Conservation (phyloP, 805 yeast genomes). For the Pichia cephalocereana region DNA sequence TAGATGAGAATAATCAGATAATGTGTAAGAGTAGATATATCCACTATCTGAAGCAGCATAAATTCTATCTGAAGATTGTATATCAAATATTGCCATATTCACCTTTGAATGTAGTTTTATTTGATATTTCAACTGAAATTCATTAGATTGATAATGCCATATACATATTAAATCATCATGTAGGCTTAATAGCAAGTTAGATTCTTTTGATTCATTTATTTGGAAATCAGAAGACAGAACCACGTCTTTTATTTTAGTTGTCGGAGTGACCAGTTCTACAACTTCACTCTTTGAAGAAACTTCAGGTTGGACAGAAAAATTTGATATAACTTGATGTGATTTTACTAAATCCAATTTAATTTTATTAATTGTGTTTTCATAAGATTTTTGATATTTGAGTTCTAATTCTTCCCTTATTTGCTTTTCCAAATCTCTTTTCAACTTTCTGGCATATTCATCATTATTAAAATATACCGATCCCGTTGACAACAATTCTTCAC, state of each 20-base stretch:
- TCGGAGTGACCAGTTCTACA: not conserved
- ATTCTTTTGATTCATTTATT: not conserved
- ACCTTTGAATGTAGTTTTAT: not conserved
- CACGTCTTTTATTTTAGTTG: not conserved
- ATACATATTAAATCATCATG: not conserved
- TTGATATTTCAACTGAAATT: not conserved
- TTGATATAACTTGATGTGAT: not conserved
- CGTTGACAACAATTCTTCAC: no score
- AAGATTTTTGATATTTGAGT: conserved; percentile 2
- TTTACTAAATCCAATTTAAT: not conserved
- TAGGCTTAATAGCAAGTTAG: not conserved
- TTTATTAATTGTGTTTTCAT: not conserved
- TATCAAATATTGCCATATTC: not conserved
- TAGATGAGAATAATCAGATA: not conserved
- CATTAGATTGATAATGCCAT: not conserved
- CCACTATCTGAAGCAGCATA: not conserved
- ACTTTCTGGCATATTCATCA: not conserved
- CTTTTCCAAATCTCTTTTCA: conserved; percentile 9
- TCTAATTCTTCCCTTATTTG: conserved; percentile 7
- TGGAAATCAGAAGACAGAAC: not conserved
- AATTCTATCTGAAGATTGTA: not conserved
- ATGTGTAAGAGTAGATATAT: not conserved
- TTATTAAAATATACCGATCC: no score
- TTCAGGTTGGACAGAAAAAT: not conserved
- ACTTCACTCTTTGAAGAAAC: not conserved